phyloP scores from a whole-genome alignment of 2,329 filamentous ascomycete species.

The Pezicula carpinea region DNA sequence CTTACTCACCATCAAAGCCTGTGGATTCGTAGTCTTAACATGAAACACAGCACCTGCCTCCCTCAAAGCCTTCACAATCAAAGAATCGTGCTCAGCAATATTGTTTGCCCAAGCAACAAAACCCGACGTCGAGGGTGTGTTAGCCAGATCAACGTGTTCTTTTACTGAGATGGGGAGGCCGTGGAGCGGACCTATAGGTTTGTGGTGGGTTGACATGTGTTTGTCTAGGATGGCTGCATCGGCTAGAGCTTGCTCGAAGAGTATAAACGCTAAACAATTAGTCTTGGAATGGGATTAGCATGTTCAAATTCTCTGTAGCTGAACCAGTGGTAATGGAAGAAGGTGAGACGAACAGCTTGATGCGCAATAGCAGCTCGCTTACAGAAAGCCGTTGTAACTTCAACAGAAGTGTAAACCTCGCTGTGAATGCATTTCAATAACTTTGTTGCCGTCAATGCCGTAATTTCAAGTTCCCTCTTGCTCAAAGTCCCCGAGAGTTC shows the following conservation, averaged over 20 bases:
- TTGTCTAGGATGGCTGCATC: constrained; percentile 42
- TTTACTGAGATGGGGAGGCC: constrained; percentile 55
- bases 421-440: not conserved
- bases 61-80: constrained; percentile 40
- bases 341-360: constrained; percentile 31
- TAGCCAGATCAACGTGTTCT: constrained; percentile 42
- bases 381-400: constrained; percentile 47
- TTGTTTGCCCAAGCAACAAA: constrained; percentile 43
- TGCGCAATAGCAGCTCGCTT: constrained; percentile 48
- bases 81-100: constrained; percentile 38
- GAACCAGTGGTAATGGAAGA: not conserved
- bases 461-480: not conserved
- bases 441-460: not conserved
- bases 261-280: constrained; percentile 40
- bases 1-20: constrained; percentile 40
- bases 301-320: not conserved
- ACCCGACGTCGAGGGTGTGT: constrained; percentile 23
- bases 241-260: constrained; percentile 41
- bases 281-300: constrained; percentile 14
- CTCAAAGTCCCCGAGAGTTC: not conserved
- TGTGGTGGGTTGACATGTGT: constrained; percentile 31
- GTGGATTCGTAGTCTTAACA: constrained; percentile 48
- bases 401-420: constrained; percentile 27
- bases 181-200: constrained; percentile 54
- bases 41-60: constrained; percentile 45